These are phyloP conservation scores for Cucurbita moschata DNA, from an alignment of 306 rosid genomes.

Conservation along the genomic window DNA sequence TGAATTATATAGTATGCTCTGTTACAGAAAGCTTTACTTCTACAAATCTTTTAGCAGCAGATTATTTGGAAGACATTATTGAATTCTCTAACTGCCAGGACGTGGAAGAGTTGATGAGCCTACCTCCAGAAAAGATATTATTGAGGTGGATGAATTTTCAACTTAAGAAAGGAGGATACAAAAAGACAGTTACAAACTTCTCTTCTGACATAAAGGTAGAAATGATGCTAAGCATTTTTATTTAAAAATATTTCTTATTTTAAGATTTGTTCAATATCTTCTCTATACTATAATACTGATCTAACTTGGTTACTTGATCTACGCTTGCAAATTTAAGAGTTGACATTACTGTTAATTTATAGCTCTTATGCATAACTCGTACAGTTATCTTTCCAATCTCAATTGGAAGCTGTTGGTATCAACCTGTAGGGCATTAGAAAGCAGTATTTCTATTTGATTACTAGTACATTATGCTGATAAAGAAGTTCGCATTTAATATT, in stretches of 20 bases:
- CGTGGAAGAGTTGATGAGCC: conserved; percentile 88
- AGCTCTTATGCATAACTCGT: neutral
- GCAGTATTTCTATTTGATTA: neutral
- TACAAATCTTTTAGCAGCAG: neutral
- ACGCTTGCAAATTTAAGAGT: neutral
- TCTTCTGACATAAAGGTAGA: conserved; percentile 90
- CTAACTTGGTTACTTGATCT: neutral
- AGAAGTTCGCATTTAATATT: neutral
- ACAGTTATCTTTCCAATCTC: neutral
- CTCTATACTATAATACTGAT: neutral
- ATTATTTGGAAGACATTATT: conserved; percentile 7
- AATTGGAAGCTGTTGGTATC: neutral
- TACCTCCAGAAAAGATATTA: conserved; percentile 91
- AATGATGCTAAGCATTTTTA: neutral
- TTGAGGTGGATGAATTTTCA: conserved; percentile 97
- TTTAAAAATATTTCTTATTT: neutral
- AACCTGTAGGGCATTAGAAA: neutral
- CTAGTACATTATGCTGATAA: neutral
- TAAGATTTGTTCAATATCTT: neutral
- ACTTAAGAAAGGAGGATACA: conserved; percentile 69
- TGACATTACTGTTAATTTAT: neutral
- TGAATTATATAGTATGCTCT: neutral
- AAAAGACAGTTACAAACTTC: conserved; percentile 65
- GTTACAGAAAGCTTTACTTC: neutral
- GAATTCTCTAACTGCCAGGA: conserved; percentile 36